phyloP scores from a whole-genome alignment of 2,329 filamentous ascomycete genomes.

The Aureobasidium leucospermi region DNA sequence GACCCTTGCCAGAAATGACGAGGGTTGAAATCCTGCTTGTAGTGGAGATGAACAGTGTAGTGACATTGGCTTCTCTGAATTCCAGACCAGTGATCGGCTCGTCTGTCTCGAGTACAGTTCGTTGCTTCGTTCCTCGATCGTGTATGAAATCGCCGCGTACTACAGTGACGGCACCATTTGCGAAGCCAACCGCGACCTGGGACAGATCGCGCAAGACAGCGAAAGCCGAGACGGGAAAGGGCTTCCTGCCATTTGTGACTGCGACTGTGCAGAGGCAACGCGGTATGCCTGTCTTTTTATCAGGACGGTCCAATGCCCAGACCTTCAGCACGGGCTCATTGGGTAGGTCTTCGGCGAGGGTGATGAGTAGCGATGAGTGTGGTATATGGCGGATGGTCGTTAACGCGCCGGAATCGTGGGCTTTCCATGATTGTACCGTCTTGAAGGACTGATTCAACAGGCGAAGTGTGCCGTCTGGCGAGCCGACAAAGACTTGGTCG shows the following conservation, averaged over 20 bases:
- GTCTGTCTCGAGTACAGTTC: constrained; percentile 92
- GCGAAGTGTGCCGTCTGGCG: constrained; percentile 75
- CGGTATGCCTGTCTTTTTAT: constrained; percentile 87
- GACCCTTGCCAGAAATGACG: constrained; percentile 77
- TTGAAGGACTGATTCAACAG: constrained; percentile 86
- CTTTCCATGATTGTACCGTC: constrained; percentile 76
- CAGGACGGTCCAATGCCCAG: constrained; percentile 91
- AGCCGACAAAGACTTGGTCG: constrained; percentile 83
- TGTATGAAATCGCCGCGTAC: constrained; percentile 92
- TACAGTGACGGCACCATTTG: constrained; percentile 87
- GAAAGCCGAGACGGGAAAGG: constrained; percentile 93
- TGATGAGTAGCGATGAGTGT: constrained; percentile 78
- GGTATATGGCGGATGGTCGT: constrained; percentile 90
- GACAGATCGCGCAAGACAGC: constrained; percentile 79
- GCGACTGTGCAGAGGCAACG: constrained; percentile 79
- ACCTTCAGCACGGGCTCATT: constrained; percentile 87
- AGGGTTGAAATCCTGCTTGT: constrained; percentile 82
- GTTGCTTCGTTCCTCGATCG: constrained; percentile 86
- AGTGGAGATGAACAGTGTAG: constrained; percentile 85
- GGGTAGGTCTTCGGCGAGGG: constrained; percentile 78
- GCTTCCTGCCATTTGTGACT: constrained; percentile 83
- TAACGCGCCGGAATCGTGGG: constrained; percentile 71
- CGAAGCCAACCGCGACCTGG: constrained; percentile 91
- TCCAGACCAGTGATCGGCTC: constrained; percentile 92
- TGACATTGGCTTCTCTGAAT: constrained; percentile 57